Percentiles rank a stretch among this genome's conserved stretches.
Conservation (phyloP, 148 eudicot genomes). For the Vaccinium myrtillus region DNA sequence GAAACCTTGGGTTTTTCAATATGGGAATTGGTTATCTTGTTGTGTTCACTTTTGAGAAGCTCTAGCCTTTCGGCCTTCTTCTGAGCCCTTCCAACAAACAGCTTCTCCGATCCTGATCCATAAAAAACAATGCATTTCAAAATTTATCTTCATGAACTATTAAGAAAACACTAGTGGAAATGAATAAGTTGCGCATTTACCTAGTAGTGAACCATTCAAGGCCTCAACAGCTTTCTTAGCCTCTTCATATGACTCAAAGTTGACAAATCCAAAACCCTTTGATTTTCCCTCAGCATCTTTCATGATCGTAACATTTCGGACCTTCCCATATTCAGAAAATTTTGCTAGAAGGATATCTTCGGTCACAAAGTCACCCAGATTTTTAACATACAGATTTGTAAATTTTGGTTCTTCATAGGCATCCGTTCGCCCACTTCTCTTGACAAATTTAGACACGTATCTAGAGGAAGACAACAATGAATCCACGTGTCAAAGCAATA, state of each 20-base stretch:
- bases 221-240: slow-evolving; percentile 43
- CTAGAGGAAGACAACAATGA: slow-evolving; percentile 20
- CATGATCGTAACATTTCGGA: slow-evolving; percentile 31
- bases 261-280: slow-evolving; percentile 47
- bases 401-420: slow-evolving; percentile 28
- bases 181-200: slow-evolving; percentile 25
- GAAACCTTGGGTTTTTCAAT: slow-evolving; percentile 23
- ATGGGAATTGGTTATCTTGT: neutral
- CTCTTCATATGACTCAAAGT: slow-evolving; percentile 35
- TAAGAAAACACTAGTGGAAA: neutral
- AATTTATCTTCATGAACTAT: neutral
- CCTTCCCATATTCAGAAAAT: slow-evolving; percentile 45
- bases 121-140: neutral
- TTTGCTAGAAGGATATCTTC: slow-evolving; percentile 34
- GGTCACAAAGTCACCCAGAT: slow-evolving; percentile 30
- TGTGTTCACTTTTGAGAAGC: slow-evolving; percentile 13
- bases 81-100: slow-evolving; percentile 47
- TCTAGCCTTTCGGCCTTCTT: slow-evolving; percentile 38
- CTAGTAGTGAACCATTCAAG: slow-evolving; percentile 40
- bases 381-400: slow-evolving; percentile 45
- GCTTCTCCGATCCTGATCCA: slow-evolving; percentile 38
- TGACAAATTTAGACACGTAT: slow-evolving; percentile 47
- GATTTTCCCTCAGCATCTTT: slow-evolving; percentile 45
- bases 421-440: slow-evolving; percentile 38
- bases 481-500: neutral